Conservation (phyloP, 805 yeast species). For the Saccharomycopsis schoenii region DNA sequence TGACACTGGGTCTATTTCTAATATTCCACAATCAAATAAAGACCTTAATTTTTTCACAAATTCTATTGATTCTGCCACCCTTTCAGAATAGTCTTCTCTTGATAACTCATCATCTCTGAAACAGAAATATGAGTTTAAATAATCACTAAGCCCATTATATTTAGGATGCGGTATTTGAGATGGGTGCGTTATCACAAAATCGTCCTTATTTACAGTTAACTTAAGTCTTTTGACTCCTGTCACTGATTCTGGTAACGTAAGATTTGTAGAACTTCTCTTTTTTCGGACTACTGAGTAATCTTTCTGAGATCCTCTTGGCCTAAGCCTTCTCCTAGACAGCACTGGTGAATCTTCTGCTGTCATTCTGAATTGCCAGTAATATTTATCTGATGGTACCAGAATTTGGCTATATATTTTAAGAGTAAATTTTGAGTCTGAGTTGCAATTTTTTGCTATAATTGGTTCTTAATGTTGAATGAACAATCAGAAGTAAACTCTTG, state of each 20-base stretch:
- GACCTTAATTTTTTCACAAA: slow-evolving; percentile 35
- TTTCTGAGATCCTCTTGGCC: neutral
- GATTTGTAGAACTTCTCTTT: neutral
- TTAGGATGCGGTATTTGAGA: slow-evolving; percentile 41
- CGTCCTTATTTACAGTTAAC: slow-evolving; percentile 13
- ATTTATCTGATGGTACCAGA: neutral
- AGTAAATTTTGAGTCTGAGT: too few relatives aligned
- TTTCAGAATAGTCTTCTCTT: slow-evolving; percentile 49
- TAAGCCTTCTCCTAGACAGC: neutral
- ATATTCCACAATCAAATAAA: slow-evolving; percentile 36
- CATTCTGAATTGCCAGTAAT: neutral
- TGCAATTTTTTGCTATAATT: too few relatives aligned
- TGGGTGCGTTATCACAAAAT: slow-evolving; percentile 32
- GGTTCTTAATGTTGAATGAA: too few relatives aligned
- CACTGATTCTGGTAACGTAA: neutral
- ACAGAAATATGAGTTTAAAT: slow-evolving; percentile 45
- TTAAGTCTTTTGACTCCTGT: slow-evolving; percentile 18
- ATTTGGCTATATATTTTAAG: too few relatives aligned
- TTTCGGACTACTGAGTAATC: neutral
- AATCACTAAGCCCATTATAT: slow-evolving; percentile 31
- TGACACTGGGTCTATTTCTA: slow-evolving; percentile 32
- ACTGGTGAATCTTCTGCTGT: neutral
- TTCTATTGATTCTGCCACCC: slow-evolving; percentile 42
- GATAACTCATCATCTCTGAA: slow-evolving; percentile 50
- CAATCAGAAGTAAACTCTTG: neutral